Evolutionary conservation across 352 stramenopile genomes (phyloP), one percentile per base, ranked within the genome.

Genomic region (Phytopythium cucurbitacearum): DNA sequence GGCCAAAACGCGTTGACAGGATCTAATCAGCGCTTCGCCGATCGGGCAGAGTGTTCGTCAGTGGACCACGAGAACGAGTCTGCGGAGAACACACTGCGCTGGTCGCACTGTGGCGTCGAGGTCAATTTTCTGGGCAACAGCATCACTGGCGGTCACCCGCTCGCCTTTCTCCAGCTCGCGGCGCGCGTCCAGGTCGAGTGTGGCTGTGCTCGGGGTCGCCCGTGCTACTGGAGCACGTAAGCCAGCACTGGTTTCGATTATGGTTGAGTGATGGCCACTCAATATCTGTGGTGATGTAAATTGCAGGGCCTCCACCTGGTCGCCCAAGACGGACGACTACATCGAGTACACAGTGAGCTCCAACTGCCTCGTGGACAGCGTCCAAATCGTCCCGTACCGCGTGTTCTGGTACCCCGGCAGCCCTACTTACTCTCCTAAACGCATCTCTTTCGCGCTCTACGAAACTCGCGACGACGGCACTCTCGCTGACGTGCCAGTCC

Each of bases 191-290:
- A 90, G 56, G 65, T 79, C 13, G 62, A 89, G 21, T 93, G 83
- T 48, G 80, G 83, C 46, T 93, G 83, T 56, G 76, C 77, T 1
- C 75, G 59, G 51, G 67, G 81, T 42, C 59, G 60, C 5, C 57
- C 80, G 34, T 93, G 82, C 65, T 92, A 92, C 59, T 92, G 80
- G 79, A 91, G 81, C 81, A 88, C 63, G 81, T 91, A 67, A 40
- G 59, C 10, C 33, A 10, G 2, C 33, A 3, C 8, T 36, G 16
- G 1, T 28, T 28, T 28, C 21, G 21, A 28, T 28, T 28, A 28
- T 28, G 21, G 21, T 28, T 28, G 21, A 28, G 21, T 28, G 21
- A 28, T 28, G 21, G 1, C 21, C 21, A 28, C 21, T 28, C 21
- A 28, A 28, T 28, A 2, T 28, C 21, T 28, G 21, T 28, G 21